Evolutionary conservation across 2,329 filamentous ascomycete genomes (phyloP), one percentile per base, ranked within the genome.

Genomic region (Fusarium sp.): DNA sequence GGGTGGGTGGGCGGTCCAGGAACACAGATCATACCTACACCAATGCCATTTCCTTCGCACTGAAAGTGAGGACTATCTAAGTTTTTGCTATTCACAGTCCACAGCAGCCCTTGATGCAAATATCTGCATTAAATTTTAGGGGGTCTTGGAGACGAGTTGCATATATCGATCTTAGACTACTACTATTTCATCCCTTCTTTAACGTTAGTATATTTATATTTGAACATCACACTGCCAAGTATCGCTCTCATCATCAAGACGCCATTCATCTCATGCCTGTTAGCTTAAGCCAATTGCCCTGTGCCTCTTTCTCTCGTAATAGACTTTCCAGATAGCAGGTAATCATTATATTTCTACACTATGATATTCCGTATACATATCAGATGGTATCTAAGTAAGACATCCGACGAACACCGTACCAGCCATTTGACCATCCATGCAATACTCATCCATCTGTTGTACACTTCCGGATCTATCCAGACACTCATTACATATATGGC

Each of bases 321-420:
- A 48, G 23, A 57, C 19, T 57, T 49, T 57, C 29, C 41, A 37
- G 38, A 56, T 60, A 61, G 60, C n/a, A n/a, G n/a, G n/a, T 63
- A 61, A 57, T 70, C 51, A 69, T 71, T 52, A 66, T 64, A 71
- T 67, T 67, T 74, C 56, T 52, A 63, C 59, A 66, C 51, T 64
- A 69, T 73, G 69, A 65, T 67, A 48, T 44, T 54, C 63, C 55
- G 42, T 65, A 61, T 68, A 60, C 58, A 70, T 66, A 60, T 65
- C 61, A 73, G 58, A 77, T 74, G 75, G 73, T 77, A 77, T 77
- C 68, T 73, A 75, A 60, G 73, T 44, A 38, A 63, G 54, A 61
- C 67, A 70, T 52, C 70, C 70, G 27, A 63, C 45, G 64, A 76
- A 73, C 64, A 74, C 68, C 62, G 31, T 54, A 33, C 65, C 57